Conservation (phyloP, 805 yeast genomes). For the Starmerella floricola region DNA sequence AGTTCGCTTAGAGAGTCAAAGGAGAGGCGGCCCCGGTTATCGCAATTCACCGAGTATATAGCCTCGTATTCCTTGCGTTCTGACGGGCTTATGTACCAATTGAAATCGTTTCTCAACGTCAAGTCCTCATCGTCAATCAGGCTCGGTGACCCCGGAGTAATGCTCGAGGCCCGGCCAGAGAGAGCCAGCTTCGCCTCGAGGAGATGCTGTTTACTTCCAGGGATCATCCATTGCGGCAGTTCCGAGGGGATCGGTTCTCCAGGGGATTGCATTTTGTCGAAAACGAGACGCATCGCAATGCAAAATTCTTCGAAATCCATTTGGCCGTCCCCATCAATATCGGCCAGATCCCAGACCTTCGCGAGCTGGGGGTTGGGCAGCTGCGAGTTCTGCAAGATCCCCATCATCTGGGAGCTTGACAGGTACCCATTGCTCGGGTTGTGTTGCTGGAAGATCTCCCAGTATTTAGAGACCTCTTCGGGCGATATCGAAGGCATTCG, state of each 20-base stretch:
- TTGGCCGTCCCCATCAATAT: constrained; percentile 81
- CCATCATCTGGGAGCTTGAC: constrained; percentile 71
- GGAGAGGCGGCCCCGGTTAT: constrained; percentile 64
- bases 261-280: constrained; percentile 75
- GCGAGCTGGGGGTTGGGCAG: constrained; percentile 66
- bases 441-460: constrained; percentile 92
- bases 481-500: constrained; percentile 32
- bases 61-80: constrained; percentile 70
- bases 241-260: constrained; percentile 48
- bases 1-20: constrained; percentile 60
- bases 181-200: constrained; percentile 70
- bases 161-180: constrained; percentile 18
- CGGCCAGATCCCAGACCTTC: constrained; percentile 74
- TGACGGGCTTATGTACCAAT: constrained; percentile 92
- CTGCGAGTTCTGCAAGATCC: constrained; percentile 81
- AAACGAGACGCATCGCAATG: constrained; percentile 89
- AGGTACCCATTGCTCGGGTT: constrained; percentile 69
- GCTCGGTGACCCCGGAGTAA: constrained; percentile 24
- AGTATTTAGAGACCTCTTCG: constrained; percentile 92
- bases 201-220: constrained; percentile 74
- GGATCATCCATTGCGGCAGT: constrained; percentile 86
- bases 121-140: constrained; percentile 49
- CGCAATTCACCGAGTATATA: constrained; percentile 61
- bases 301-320: constrained; percentile 97
- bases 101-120: constrained; percentile 55